Conservation (phyloP, 73 alveolate species). For the Blepharisma japonicum region DNA sequence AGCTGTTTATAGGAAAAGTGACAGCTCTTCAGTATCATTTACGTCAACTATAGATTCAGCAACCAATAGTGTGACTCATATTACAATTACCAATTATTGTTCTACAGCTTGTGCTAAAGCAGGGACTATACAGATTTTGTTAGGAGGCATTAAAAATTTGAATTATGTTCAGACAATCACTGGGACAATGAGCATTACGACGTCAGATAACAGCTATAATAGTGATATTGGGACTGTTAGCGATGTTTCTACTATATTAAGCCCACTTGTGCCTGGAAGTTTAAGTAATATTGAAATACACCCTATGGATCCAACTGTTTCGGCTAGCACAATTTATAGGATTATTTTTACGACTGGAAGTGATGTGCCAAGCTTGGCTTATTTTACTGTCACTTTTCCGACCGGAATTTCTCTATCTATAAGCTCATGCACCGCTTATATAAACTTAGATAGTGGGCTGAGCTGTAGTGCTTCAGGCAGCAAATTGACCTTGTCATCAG, state of each 20-base stretch:
- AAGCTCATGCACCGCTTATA: not conserved
- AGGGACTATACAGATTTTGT: not conserved
- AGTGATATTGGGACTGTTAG: not conserved
- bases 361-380: too few relatives aligned
- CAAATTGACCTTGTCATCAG: not conserved
- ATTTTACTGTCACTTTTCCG: too few relatives aligned
- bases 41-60: too few relatives aligned
- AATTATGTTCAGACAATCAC: not conserved
- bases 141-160: not conserved
- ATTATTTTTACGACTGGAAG: conserved; percentile 11
- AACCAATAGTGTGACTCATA: not conserved
- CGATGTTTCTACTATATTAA: not conserved
- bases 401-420: too few relatives aligned
- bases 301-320: conserved; percentile 7
- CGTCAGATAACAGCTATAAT: not conserved
- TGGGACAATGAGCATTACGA: not conserved
- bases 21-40: too few relatives aligned
- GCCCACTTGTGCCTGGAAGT: not conserved
- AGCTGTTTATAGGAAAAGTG: not conserved
- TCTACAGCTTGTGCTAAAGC: not conserved
- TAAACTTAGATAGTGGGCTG: not conserved
- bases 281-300: not conserved
- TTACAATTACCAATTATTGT: not conserved
- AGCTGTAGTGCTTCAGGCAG: not conserved
- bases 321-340: not conserved